Evolutionary conservation across 2,329 filamentous ascomycete species (phyloP).

Genomic region (Salinomyces thailandicus): DNA sequence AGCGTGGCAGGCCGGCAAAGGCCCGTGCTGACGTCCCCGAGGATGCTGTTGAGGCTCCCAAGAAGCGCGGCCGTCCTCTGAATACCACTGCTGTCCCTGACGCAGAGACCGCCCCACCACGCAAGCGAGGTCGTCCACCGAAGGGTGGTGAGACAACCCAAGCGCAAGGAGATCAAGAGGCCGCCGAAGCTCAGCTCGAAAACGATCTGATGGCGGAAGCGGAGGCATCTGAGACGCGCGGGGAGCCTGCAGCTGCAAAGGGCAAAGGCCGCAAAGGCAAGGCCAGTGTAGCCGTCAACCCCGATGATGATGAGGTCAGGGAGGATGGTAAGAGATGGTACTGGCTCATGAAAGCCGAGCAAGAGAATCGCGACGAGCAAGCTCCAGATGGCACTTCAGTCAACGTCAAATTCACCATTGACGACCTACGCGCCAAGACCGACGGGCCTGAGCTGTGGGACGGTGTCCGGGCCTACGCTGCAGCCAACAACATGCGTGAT

Average conservation of each 20-base stretch:
- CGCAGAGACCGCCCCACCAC: conserved; percentile 13
- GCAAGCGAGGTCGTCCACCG: conserved; percentile 21
- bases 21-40: background rate
- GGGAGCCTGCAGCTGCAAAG: background rate
- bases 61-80: conserved; percentile 4
- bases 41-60: conserved; percentile 1
- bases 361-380: conserved; percentile 65
- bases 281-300: no score
- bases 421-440: conserved; percentile 64
- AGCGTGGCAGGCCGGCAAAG: conserved; percentile 16
- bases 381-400: conserved; percentile 62
- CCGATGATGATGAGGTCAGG: no score
- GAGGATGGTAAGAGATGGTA: conserved; percentile 20
- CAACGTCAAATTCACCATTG: conserved; percentile 89
- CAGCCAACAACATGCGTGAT: conserved; percentile 76
- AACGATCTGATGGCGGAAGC: conserved; percentile 18
- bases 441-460: conserved; percentile 77
- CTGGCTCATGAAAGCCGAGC: conserved; percentile 52
- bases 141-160: conserved; percentile 23
- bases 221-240: conserved; percentile 2
- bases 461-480: conserved; percentile 49
- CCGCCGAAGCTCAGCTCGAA: conserved; percentile 21
- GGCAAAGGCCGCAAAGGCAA: conserved; percentile 10
- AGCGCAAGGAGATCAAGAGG: conserved; percentile 17
- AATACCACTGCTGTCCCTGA: no score